phyloP scores from a whole-genome alignment of 1,284 basidiomycete species.

The Microbotryum violaceum region DNA sequence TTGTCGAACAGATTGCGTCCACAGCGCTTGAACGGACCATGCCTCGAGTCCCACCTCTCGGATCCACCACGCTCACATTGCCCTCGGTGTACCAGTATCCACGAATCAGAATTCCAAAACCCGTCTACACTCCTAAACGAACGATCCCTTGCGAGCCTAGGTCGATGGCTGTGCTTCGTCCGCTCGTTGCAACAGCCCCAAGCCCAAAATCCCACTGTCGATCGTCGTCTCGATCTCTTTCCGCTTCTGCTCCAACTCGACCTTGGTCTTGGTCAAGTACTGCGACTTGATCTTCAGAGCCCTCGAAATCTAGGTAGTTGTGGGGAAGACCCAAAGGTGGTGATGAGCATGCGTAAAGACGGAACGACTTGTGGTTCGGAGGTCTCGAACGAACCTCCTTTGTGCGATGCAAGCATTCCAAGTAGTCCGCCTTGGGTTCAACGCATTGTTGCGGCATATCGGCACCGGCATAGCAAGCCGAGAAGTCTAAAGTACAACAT shows the following conservation, averaged over 20 bases:
- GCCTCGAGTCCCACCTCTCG: too few species aligned
- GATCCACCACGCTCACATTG: neutral
- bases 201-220: slow-evolving; percentile 24
- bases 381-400: slow-evolving; percentile 61
- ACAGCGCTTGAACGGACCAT: neutral
- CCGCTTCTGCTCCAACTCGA: slow-evolving; percentile 31
- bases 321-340: neutral
- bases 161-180: neutral
- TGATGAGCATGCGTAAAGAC: neutral
- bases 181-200: slow-evolving; percentile 13
- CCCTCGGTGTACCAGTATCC: neutral
- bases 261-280: slow-evolving; percentile 32
- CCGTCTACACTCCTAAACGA: too few species aligned
- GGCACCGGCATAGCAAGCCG: slow-evolving; percentile 78
- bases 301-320: slow-evolving; percentile 28
- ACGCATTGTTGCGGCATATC: slow-evolving; percentile 68
- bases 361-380: neutral
- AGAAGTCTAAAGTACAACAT: slow-evolving; percentile 39
- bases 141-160: neutral
- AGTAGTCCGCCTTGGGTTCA: slow-evolving; percentile 72
- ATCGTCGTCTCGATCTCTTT: slow-evolving; percentile 17
- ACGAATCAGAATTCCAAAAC: neutral
- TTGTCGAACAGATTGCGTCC: neutral
- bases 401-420: slow-evolving; percentile 84
- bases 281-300: slow-evolving; percentile 34